Conservation (phyloP, 1,284 basidiomycete species). For the Porogramme epimiltina region DNA sequence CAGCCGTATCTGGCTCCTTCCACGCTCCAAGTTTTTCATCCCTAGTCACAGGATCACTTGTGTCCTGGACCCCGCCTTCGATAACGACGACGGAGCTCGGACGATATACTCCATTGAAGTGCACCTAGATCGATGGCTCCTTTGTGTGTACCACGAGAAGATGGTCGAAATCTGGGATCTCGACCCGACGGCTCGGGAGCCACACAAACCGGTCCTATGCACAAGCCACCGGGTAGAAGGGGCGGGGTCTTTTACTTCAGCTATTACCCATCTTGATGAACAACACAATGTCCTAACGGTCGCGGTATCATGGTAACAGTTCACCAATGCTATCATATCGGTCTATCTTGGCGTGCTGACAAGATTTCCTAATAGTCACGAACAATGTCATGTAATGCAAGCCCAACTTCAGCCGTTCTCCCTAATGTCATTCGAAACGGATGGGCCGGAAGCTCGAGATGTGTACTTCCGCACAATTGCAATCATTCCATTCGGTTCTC, state of each 20-base stretch:
- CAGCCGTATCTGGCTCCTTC: conserved; percentile 20
- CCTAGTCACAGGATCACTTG: conserved; percentile 7
- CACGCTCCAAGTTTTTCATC: conserved; percentile 12
- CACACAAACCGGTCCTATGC: conserved; percentile 11
- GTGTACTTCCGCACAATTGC: conserved; percentile 5
- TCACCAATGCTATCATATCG: too few species aligned
- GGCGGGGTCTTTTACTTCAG: conserved; percentile 15
- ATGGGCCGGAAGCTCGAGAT: background rate
- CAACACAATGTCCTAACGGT: conserved; percentile 8
- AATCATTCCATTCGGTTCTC: conserved; percentile 19
- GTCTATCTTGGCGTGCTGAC: background rate
- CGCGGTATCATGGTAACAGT: conserved; percentile 20
- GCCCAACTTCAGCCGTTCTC: conserved; percentile 13
- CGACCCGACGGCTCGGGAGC: conserved; percentile 7
- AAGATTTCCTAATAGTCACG: conserved; percentile 7
- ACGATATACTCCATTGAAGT: conserved; percentile 27
- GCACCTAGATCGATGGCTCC: conserved; percentile 29
- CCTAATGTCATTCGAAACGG: background rate
- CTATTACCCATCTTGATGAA: conserved; percentile 15
- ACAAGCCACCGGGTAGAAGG: conserved; percentile 13
- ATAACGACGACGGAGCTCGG: conserved; percentile 13
- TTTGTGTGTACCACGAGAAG: conserved; percentile 29
- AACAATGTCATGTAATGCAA: conserved; percentile 20
- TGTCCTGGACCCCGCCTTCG: conserved; percentile 11
- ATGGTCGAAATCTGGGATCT: conserved; percentile 32